Evolutionary conservation across 2,329 filamentous ascomycete genomes (phyloP).

Genomic region (Colletotrichum camelliae): DNA sequence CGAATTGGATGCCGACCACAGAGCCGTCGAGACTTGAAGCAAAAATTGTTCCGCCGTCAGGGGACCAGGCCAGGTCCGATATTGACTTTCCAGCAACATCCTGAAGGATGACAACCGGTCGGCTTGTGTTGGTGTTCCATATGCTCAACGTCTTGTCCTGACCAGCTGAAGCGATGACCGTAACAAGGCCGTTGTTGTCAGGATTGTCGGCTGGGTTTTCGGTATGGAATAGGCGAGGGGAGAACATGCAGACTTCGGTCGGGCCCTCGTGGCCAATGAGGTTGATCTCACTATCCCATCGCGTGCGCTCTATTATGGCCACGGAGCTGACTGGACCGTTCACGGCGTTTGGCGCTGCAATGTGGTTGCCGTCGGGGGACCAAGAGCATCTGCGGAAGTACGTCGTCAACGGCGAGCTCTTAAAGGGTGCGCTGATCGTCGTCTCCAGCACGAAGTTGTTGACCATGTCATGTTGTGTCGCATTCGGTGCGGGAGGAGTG

Average conservation of each 20-base stretch:
- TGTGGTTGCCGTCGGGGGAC: constrained; percentile 97
- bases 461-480: constrained; percentile 91
- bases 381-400: constrained; percentile 97
- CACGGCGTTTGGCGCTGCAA: constrained; percentile 94
- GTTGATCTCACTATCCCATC: constrained; percentile 97
- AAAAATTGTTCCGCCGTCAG: constrained; percentile 87
- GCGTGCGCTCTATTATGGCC: constrained; percentile 89
- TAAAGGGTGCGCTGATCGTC: constrained; percentile 88
- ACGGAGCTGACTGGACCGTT: constrained; percentile 98
- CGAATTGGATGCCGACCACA: constrained; percentile 82
- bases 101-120: constrained; percentile 88
- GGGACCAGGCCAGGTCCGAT: constrained; percentile 92
- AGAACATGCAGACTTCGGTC: constrained; percentile 97
- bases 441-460: constrained; percentile 96
- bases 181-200: constrained; percentile 67
- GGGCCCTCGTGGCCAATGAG: constrained; percentile 96
- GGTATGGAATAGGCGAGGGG: constrained; percentile 84
- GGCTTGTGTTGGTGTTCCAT: constrained; percentile 95
- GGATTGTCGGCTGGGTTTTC: constrained; percentile 65
- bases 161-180: constrained; percentile 94
- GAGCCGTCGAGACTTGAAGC: constrained; percentile 89
- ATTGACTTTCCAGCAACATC: constrained; percentile 91
- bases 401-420: constrained; percentile 90
- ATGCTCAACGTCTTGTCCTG: constrained; percentile 96
- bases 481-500: constrained; percentile 87